phyloP scores from a whole-genome alignment of 768 basidiomycete species.

The Artomyces pyxidatus region DNA sequence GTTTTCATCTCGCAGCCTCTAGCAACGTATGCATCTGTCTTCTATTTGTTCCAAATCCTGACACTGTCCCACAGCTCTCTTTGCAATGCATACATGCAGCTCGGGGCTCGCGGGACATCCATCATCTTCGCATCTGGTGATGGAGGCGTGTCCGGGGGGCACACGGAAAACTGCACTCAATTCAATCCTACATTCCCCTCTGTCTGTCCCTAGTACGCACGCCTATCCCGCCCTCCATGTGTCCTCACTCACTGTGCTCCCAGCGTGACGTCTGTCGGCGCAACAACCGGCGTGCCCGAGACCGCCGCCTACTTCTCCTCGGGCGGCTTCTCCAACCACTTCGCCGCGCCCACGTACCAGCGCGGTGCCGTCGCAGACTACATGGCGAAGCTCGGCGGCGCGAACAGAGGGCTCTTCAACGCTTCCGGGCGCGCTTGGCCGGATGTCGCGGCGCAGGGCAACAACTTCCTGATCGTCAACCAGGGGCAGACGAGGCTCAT shows the following conservation, averaged over 20 bases:
- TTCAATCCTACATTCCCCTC: slow-evolving; percentile 12
- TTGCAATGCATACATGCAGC: slow-evolving; percentile 29
- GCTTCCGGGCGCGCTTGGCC: slow-evolving; percentile 16
- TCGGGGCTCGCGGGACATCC: slow-evolving; percentile 29
- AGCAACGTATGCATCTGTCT: not conserved
- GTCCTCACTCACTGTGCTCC: not conserved
- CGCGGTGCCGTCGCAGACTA: slow-evolving; percentile 2
- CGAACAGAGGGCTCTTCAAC: slow-evolving; percentile 13
- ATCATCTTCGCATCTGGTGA: slow-evolving; percentile 16
- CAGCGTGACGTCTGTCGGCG: slow-evolving; percentile 23
- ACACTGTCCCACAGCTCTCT: slow-evolving; percentile 23
- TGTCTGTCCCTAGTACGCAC: slow-evolving; percentile 4
- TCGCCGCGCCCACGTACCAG: slow-evolving; percentile 11
- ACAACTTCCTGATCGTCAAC: not conserved
- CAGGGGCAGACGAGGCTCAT: not conserved
- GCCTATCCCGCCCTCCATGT: not conserved
- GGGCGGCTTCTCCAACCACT: slow-evolving; percentile 12
- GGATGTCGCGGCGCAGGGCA: slow-evolving; percentile 3
- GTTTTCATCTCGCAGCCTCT: not conserved
- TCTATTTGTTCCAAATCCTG: no score
- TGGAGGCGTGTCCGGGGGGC: slow-evolving; percentile 14
- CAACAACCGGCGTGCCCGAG: slow-evolving; percentile 19
- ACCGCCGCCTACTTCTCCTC: slow-evolving; percentile 6
- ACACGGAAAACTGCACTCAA: slow-evolving; percentile 4
- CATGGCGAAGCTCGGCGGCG: slow-evolving; percentile 4